Conservation (phyloP, 140 eudicot genomes). For the Oenanthe javanica region DNA sequence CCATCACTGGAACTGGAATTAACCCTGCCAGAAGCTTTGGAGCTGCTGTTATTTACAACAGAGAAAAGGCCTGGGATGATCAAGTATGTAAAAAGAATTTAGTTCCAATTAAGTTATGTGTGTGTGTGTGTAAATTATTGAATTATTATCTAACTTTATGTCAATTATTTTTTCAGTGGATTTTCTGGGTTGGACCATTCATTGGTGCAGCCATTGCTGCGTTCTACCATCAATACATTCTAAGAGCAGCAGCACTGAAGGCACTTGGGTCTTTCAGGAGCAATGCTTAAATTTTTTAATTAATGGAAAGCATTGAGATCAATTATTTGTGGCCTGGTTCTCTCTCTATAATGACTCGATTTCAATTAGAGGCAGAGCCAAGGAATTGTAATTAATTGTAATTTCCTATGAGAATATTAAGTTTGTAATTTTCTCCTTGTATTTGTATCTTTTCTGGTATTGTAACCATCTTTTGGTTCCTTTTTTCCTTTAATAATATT, state of each 20-base stretch:
- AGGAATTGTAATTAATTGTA: neutral
- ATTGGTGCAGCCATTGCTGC: constrained; percentile 6
- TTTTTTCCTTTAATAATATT: neutral
- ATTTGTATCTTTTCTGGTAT: neutral
- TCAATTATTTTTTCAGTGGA: neutral
- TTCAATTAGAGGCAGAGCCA: neutral
- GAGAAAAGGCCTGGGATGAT: constrained; percentile 9
- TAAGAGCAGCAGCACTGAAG: constrained; percentile 8
- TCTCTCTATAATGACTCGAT: neutral
- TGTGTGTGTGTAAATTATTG: neutral
- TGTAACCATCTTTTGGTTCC: neutral
- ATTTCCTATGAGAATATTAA: neutral
- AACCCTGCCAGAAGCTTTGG: constrained; percentile 10
- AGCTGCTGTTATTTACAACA: constrained; percentile 10
- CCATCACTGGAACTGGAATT: constrained; percentile 4
- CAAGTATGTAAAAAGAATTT: neutral
- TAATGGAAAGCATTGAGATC: neutral
- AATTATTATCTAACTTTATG: neutral
- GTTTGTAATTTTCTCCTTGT: neutral
- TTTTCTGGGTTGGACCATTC: constrained; percentile 7
- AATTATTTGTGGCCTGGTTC: neutral
- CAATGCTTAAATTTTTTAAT: neutral
- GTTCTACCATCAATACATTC: constrained; percentile 6
- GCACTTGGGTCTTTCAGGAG: constrained; percentile 8
- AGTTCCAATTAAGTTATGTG: neutral